These are phyloP conservation scores for Hortaea werneckii DNA, from an alignment of 2,329 filamentous ascomycete species.

Conservation along the genomic window DNA sequence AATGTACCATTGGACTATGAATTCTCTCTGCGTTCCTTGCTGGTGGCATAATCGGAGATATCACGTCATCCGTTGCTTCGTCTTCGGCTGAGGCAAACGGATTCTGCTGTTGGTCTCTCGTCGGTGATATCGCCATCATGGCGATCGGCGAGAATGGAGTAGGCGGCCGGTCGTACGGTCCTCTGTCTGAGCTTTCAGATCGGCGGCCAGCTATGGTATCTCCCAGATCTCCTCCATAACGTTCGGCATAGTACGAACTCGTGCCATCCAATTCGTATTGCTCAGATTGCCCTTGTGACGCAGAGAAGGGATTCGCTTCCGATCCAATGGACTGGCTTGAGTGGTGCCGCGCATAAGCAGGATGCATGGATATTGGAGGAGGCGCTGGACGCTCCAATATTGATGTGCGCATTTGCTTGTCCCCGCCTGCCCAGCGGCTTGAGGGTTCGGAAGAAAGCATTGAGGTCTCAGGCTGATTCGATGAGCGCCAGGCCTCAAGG, in stretches of 20 bases:
- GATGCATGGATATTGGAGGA: constrained; percentile 7
- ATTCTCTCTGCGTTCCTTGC: constrained; percentile 3
- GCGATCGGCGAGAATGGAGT: constrained; percentile 1
- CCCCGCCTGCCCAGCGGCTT: not conserved
- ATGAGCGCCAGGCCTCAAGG: constrained; percentile 4
- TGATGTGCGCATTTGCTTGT: constrained; percentile 1
- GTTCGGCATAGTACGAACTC: not conserved
- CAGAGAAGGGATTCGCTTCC: constrained; percentile 7
- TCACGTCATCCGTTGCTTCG: constrained; percentile 3
- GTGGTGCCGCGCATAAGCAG: constrained; percentile 1
- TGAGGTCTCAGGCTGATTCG: not conserved
- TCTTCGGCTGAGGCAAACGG: constrained; percentile 3
- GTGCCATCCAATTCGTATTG: not conserved
- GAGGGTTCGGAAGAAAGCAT: not conserved
- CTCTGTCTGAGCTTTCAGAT: not conserved
- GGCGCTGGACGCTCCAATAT: not conserved
- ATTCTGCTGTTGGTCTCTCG: not conserved
- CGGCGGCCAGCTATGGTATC: not conserved
- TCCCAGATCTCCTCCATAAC: not conserved
- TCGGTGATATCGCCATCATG: not conserved
- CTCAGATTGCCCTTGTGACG: constrained; percentile 2
- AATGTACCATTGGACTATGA: constrained; percentile 7
- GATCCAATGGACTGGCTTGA: constrained; percentile 1
- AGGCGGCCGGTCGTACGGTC: not conserved
- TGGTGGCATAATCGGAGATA: constrained; percentile 4